Percentiles rank a stretch among this genome's conserved stretches.
Conservation (phyloP, 2,329 filamentous ascomycete genomes). For the Talaromyces sp. region DNA sequence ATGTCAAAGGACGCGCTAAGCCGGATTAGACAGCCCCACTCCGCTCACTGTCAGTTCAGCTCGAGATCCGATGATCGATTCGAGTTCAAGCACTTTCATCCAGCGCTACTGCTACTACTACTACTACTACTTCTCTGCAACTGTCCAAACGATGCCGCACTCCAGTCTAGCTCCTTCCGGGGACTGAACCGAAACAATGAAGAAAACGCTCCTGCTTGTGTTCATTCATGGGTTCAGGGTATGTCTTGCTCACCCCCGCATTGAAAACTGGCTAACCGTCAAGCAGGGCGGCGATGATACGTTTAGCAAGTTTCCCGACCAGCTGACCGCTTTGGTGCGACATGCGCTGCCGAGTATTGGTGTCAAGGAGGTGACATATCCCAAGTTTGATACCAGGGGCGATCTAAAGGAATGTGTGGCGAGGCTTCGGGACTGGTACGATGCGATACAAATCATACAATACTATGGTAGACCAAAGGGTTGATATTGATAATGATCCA, state of each 20-base stretch:
- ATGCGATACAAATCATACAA: neutral
- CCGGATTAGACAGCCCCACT: neutral
- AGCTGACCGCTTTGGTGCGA: conserved; percentile 36
- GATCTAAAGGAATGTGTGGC: conserved; percentile 42
- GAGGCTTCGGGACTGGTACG: conserved; percentile 44
- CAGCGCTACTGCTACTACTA: neutral
- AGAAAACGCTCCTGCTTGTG: conserved; percentile 42
- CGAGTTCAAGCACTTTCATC: neutral
- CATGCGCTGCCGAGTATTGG: conserved; percentile 38
- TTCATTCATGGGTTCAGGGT: conserved; percentile 48
- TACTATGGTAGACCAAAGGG: neutral
- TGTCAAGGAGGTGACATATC: conserved; percentile 40
- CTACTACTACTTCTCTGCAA: neutral
- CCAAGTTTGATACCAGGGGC: conserved; percentile 46
- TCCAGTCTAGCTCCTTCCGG: conserved; percentile 2
- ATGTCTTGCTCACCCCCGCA: conserved; percentile 6
- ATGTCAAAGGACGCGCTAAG: no score
- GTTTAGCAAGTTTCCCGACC: conserved; percentile 42
- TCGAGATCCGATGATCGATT: neutral
- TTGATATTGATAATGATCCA: conserved; percentile 26
- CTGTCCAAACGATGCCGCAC: neutral
- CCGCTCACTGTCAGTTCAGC: neutral
- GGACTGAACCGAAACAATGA: conserved; percentile 27
- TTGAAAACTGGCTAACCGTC: neutral
- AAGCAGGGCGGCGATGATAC: conserved; percentile 45